Evolutionary conservation across 495 filamentous ascomycete species (phyloP).

Genomic region (Neurospora sp.): DNA sequence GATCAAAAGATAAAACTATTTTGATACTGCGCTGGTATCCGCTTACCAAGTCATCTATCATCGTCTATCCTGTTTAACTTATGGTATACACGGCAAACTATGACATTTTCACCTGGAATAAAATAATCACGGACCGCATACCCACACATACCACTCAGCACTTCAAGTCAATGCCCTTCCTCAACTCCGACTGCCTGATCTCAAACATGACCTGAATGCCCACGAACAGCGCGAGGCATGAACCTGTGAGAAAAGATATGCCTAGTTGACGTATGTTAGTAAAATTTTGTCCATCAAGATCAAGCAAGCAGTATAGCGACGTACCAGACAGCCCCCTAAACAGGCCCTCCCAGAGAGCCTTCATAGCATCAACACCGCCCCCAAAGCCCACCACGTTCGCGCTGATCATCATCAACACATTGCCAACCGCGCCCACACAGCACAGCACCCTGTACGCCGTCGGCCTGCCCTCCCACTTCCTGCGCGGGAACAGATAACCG

Average conservation of each 20-base stretch:
- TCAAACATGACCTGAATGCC: constrained; percentile 96
- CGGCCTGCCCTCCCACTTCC: constrained; percentile 55
- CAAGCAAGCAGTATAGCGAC: constrained; percentile 7
- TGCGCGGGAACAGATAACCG: constrained; percentile 56
- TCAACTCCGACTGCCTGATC: constrained; percentile 69
- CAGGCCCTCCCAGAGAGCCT: constrained; percentile 63
- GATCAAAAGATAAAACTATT: background rate
- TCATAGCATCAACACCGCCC: constrained; percentile 77
- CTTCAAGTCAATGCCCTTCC: constrained; percentile 75
- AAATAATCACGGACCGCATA: background rate
- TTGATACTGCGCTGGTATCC: background rate
- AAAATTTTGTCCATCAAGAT: background rate
- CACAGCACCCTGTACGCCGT: constrained; percentile 69
- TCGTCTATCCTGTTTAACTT: background rate
- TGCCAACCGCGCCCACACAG: constrained; percentile 76
- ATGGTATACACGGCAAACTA: background rate
- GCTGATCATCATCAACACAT: constrained; percentile 90
- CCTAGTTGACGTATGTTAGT: constrained; percentile 30
- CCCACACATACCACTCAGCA: constrained; percentile 41
- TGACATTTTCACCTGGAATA: background rate
- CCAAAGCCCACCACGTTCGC: constrained; percentile 95
- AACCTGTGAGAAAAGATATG: constrained; percentile 58
- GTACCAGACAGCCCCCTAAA: constrained; percentile 60
- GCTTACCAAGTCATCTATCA: background rate
- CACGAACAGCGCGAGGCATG: constrained; percentile 66